Base-by-base conservation (phyloP, 805 yeast genomes). In the Kodamaea kaohsiungensis region DNA sequence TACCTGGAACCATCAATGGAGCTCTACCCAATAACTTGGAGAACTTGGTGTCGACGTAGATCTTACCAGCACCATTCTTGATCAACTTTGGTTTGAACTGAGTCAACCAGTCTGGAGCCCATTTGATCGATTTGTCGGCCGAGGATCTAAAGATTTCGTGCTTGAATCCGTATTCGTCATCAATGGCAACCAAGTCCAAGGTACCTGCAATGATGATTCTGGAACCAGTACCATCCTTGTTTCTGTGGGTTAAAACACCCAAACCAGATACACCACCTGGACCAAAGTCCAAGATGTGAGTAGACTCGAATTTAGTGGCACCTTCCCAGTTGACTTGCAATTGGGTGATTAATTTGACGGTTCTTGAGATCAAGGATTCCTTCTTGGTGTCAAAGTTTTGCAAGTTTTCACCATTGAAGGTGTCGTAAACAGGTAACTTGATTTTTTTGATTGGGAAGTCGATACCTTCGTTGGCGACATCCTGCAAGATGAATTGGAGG, bases 241-340 rank as follows among this genome's bases (percentile, higher is more conserved):
- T 95, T 76, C 96, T 88, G 76, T 91, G 97, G 54, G 99, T 95
- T 64, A 95, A 81, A 58, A 89, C 89, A 76, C 99, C 99, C 61
- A 95, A 80, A 65, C 99, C 99, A 46, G 98, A 89, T 39, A 90
- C 86, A 64, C 98, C 98, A 75, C 99, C 99, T 58, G 99, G 99
- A 70, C 99, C 99, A 65, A 95, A 95, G 76, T 95, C 99, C 58
- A 95, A 72, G 64, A 95, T 83, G 70, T 95, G 99, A 47, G 98
- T 89, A 25, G 95, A 82, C 48, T 82, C 70, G 70, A 89, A 90
- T 60, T 83, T 69, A 38, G 98, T 92, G 30, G 98, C 96, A 27
- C 63, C 61, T 77, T 95, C 98, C 99, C 99, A 95, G 75, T 89
- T 82, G 60, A 95, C 99, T 45, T 96, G 91, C 66, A 90, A 81